phyloP scores from a whole-genome alignment of 805 yeast species.

The Wickerhamomyces chaumierensis region DNA sequence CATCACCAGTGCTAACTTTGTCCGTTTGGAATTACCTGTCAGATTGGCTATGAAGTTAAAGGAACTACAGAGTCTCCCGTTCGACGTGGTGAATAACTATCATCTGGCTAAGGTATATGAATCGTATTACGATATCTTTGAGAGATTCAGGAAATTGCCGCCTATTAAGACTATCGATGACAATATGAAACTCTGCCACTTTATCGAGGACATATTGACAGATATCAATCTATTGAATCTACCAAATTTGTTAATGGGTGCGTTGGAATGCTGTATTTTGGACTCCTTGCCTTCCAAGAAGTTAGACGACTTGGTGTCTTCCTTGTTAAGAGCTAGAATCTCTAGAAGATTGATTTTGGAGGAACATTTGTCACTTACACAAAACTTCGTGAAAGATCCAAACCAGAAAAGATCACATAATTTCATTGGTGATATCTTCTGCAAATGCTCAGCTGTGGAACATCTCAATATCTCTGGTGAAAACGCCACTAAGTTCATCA shows the following conservation, averaged over 20 bases:
- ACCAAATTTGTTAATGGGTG: conserved; percentile 90
- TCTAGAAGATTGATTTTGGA: conserved; percentile 85
- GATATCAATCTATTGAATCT: conserved; percentile 73
- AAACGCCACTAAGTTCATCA: conserved; percentile 39
- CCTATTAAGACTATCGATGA: conserved; percentile 59
- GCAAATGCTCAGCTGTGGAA: conserved; percentile 63
- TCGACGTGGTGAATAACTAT: conserved; percentile 71
- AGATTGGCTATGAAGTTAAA: conserved; percentile 71
- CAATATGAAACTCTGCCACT: conserved; percentile 60
- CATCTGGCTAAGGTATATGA: conserved; percentile 85
- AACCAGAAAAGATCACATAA: conserved; percentile 33
- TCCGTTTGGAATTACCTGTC: conserved; percentile 72
- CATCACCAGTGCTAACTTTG: conserved; percentile 79
- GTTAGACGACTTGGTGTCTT: conserved; percentile 65
- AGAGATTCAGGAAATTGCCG: conserved; percentile 67
- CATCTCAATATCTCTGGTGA: conserved; percentile 48
- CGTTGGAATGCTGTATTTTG: conserved; percentile 64
- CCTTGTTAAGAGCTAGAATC: conserved; percentile 74
- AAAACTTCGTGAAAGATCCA: conserved; percentile 42
- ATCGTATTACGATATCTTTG: conserved; percentile 79
- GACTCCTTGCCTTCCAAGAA: conserved; percentile 44
- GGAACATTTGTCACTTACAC: conserved; percentile 76
- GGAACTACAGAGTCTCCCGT: conserved; percentile 75
- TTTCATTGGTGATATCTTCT: conserved; percentile 68
- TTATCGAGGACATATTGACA: conserved; percentile 48